Base-by-base conservation (phyloP, 495 filamentous ascomycete genomes). In the Clavariopsis aquatica region DNA sequence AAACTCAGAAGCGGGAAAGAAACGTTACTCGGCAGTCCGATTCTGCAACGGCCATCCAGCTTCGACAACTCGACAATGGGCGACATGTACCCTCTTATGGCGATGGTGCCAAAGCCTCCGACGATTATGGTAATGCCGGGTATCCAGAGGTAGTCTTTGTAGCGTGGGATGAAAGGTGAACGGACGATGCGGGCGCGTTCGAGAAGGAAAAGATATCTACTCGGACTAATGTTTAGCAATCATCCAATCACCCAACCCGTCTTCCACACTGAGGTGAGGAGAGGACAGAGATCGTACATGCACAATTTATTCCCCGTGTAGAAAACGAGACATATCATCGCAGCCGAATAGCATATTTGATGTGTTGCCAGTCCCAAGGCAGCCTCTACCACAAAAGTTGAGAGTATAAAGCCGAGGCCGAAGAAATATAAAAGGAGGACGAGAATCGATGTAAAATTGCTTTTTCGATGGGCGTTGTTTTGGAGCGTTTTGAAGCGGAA, bases 141-240 rank as follows among this genome's bases (percentile, higher is more conserved):
- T 17, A 57, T 7, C 27, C 36, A 57, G 17, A 57, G 31, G 27
- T 20, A 45, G 26, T 57, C 54, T 23, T 26, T 23, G 36, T 20
- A 10, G 54, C 54, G 54, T 8, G 19, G 29, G 5, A 34, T 45
- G 36, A 57, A 57, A 22, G 54, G 54, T 12, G 54, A 28, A n/a
- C 54, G 54, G 20, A 38, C 54, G 29, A 57, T 38, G 19, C 36
- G 54, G 54, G 36, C 29, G 54, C 54, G 54, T 45, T 57, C 54
- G 54, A 45, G n/a, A 13, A 57, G 29, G 54, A 57, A 45, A 22
- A 45, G n/a, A 20, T 57, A 57, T 13, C 54, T 57, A 34, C 10
- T 6, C 45, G 31, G 13, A 43, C 38, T 10, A 43, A 43, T 2
- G n/a, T 3, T 43, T 17, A 43, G 38, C 15, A 43, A 6, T 17